A percentile compares a stretch with the other conserved stretches of the same genome.
Evolutionary conservation across 2,329 filamentous ascomycete genomes (phyloP).

Genomic region (Aspergillus caelatus): DNA sequence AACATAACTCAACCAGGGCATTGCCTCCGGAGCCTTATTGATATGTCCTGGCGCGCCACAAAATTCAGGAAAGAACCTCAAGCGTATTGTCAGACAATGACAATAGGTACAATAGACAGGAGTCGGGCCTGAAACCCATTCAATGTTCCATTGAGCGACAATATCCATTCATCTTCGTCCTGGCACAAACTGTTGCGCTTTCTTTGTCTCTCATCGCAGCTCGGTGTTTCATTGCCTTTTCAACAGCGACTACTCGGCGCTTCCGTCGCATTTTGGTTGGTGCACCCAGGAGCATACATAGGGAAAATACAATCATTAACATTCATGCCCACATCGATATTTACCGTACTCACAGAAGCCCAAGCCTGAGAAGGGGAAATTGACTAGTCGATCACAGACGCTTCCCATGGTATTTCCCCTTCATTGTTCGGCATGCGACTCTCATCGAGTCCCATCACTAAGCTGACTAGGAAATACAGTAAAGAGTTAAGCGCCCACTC

Average conservation of each 20-base stretch:
- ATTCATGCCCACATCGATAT: no score
- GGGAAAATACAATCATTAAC: no score
- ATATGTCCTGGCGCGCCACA: conserved; percentile 11
- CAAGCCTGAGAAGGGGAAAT: neutral
- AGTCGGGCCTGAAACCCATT: conserved; percentile 24
- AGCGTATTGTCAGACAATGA: conserved; percentile 2
- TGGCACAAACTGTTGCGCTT: neutral
- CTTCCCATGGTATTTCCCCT: neutral
- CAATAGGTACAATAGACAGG: conserved; percentile 14
- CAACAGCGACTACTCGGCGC: neutral
- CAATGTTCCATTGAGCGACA: conserved; percentile 16
- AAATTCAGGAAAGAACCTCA: conserved; percentile 10
- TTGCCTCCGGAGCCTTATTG: neutral
- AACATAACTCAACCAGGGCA: conserved; percentile 11
- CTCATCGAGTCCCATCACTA: neutral
- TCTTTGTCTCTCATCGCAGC: conserved; percentile 1
- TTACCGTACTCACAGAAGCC: no score
- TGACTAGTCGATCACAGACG: neutral
- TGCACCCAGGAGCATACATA: neutral
- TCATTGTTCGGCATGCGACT: neutral
- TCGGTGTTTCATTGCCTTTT: neutral
- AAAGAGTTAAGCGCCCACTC: neutral
- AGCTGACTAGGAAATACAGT: neutral
- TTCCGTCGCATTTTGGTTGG: neutral
- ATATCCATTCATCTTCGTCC: conserved; percentile 18